Evolutionary conservation across 2,329 filamentous ascomycete species (phyloP).

Genomic region (Polytolypa hystricis): DNA sequence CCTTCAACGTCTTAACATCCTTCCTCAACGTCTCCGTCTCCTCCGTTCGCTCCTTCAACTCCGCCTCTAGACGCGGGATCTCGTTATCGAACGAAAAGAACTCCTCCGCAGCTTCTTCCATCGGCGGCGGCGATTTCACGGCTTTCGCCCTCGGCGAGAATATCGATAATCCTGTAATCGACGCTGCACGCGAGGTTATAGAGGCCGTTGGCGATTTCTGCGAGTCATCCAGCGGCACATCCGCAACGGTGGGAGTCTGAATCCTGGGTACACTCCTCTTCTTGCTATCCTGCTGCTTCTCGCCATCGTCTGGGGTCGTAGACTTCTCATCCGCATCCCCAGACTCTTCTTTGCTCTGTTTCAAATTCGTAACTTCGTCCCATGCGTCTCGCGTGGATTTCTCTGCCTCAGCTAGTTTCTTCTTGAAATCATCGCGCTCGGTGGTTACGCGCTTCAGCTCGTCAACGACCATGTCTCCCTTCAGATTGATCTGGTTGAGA

Average conservation of each 20-base stretch:
- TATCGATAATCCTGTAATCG: conserved; percentile 24
- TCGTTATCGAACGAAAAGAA: conserved; percentile 92
- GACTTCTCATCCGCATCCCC: conserved; percentile 17
- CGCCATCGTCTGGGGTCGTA: conserved; percentile 18
- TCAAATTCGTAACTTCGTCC: conserved; percentile 52
- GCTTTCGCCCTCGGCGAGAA: conserved; percentile 29
- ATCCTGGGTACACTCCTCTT: conserved; percentile 15
- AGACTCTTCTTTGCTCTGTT: conserved; percentile 27
- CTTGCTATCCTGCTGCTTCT: too few species aligned
- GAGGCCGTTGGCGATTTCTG: conserved; percentile 23
- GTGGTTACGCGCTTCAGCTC: conserved; percentile 78
- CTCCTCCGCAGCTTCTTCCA: conserved; percentile 45
- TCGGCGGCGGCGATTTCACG: conserved; percentile 20
- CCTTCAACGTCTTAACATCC: conserved; percentile 57
- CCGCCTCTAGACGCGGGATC: conserved; percentile 65
- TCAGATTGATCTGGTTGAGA: conserved; percentile 71
- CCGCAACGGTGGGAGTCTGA: conserved; percentile 33
- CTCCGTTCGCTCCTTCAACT: conserved; percentile 57
- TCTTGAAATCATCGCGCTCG: conserved; percentile 71
- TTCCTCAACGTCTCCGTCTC: conserved; percentile 60
- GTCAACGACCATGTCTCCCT: conserved; percentile 86
- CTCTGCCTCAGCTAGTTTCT: conserved; percentile 59
- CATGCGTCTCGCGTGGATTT: conserved; percentile 50
- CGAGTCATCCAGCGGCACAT: conserved; percentile 14
- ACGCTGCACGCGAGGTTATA: conserved; percentile 21